Evolutionary conservation across 1,284 basidiomycete species (phyloP).

Genomic region (Paramarasmius palmivorus): DNA sequence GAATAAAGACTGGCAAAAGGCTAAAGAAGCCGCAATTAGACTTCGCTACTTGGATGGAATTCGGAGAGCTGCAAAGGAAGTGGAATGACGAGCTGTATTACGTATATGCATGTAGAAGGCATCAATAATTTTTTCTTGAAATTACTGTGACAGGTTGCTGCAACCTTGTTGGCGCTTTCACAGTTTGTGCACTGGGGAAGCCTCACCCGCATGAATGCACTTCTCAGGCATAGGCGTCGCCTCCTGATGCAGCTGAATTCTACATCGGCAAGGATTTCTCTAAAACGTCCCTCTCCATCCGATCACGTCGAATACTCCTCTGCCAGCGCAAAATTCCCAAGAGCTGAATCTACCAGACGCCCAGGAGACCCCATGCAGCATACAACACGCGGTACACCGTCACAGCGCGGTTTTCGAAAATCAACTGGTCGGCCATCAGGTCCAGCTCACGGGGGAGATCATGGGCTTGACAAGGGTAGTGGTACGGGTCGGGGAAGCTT

Average conservation of each 20-base stretch:
- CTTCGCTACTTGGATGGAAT: constrained; percentile 82
- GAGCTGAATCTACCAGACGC: neutral
- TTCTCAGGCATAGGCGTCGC: constrained; percentile 13
- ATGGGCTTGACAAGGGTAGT: too few relatives aligned
- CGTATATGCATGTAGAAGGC: neutral
- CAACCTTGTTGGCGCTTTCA: neutral
- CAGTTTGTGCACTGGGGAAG: neutral
- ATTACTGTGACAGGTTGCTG: neutral
- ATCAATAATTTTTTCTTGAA: neutral
- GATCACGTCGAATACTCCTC: constrained; percentile 5
- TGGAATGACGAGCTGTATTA: constrained; percentile 33
- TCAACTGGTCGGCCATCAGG: too few relatives aligned
- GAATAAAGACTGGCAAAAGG: constrained; percentile 53
- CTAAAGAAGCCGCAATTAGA: constrained; percentile 63
- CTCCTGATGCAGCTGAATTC: constrained; percentile 15
- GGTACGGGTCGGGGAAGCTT: neutral
- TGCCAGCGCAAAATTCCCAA: constrained; percentile 10
- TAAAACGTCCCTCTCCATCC: constrained; percentile 9
- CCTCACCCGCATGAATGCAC: constrained; percentile 8
- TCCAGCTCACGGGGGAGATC: too few relatives aligned
- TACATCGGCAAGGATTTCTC: constrained; percentile 1
- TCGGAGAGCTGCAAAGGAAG: constrained; percentile 61
- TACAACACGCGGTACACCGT: neutral
- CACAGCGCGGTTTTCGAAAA: neutral
- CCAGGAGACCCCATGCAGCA: neutral